Evolutionary conservation across 495 filamentous ascomycete species (phyloP), one percentile per base, ranked within the genome.

Genomic region (Aspergillus kassunensis): DNA sequence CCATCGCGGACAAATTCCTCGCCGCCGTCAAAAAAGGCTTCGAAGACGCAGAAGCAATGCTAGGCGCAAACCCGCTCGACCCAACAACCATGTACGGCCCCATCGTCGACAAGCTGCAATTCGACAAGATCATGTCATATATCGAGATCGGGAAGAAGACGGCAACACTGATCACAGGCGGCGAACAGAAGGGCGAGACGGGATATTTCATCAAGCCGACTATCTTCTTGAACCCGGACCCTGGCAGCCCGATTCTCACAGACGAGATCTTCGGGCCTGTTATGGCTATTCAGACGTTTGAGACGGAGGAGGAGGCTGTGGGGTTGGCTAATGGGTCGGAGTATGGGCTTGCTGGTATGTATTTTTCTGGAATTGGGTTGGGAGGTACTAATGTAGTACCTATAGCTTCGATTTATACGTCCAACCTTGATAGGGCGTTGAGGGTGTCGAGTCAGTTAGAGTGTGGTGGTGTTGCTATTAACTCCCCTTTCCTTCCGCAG

Each of bases 41-140:
- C 25, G 16, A 41, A 15, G n/a, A 6, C 23, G 24, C 36, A 10
- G 35, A 27, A 12, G 35, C 47, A 35, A 25, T 37, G 11, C 25
- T 51, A 2, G 37, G 37, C 27, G 4, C 37, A 11, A 20, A 51
- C 48, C 48, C 48, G 1, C 48, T 51, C 15, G 37, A 51, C 25
- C 16, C 25, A 13, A 21, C 15, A 12, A 44, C 39, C n/a, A 43
- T 10, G 60, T 89, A 10, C 90, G 93, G 69, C 91, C 82, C 49
- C 19, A 42, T 51, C 6, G 49, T 51, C 19, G 49, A 51, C 49
- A 51, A 36, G 19, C 11, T 15, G 6, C 49, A 51, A 25, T 51
- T 51, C 59, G 87, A 92, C 68, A 84, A 87, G 45, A 88, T 96
- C 71, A 93, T 93, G 89, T 77, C 78, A 57, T 95, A 92, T 75